Evolutionary conservation across 495 filamentous ascomycete species (phyloP).

Genomic region (Xylaria bambusicola): DNA sequence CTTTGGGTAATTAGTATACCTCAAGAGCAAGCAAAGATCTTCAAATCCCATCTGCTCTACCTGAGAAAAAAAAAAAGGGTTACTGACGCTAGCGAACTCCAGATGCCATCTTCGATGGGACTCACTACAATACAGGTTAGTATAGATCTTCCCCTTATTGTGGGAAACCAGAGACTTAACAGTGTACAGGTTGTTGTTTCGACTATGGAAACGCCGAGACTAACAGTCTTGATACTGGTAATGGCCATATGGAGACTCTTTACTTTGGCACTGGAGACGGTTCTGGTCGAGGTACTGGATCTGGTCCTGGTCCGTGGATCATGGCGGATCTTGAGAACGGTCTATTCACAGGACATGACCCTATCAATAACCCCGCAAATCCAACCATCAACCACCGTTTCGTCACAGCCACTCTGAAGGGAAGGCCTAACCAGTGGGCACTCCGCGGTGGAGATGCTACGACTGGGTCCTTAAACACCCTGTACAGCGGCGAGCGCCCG

Average conservation of each 20-base stretch:
- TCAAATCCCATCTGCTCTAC: too few relatives aligned
- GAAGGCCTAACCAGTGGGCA: slow-evolving; percentile 52
- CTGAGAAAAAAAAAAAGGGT: too few relatives aligned
- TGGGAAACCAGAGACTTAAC: slow-evolving; percentile 62
- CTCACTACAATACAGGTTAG: slow-evolving; percentile 59
- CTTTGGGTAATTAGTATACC: too few relatives aligned
- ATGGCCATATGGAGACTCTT: slow-evolving; percentile 62
- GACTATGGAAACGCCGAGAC: slow-evolving; percentile 64
- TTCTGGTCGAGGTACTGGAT: slow-evolving; percentile 51
- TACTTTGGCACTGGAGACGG: slow-evolving; percentile 50
- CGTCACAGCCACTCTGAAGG: slow-evolving; percentile 54
- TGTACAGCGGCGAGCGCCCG: slow-evolving; percentile 55
- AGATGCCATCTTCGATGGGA: slow-evolving; percentile 59
- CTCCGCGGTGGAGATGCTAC: slow-evolving; percentile 55
- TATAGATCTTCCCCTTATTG: too few relatives aligned
- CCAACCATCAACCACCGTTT: slow-evolving; percentile 53
- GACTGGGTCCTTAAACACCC: slow-evolving; percentile 54
- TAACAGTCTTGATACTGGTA: slow-evolving; percentile 53
- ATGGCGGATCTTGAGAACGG: slow-evolving; percentile 64
- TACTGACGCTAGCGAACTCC: too few relatives aligned
- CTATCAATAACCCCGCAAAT: slow-evolving; percentile 43
- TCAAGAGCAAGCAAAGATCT: too few relatives aligned
- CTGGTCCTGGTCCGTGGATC: slow-evolving; percentile 58
- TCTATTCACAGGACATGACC: slow-evolving; percentile 53
- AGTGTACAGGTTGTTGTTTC: slow-evolving; percentile 59